These are phyloP conservation scores for Yamadazyma insecticola DNA, from an alignment of 805 yeast genomes.

Conservation along the genomic window DNA sequence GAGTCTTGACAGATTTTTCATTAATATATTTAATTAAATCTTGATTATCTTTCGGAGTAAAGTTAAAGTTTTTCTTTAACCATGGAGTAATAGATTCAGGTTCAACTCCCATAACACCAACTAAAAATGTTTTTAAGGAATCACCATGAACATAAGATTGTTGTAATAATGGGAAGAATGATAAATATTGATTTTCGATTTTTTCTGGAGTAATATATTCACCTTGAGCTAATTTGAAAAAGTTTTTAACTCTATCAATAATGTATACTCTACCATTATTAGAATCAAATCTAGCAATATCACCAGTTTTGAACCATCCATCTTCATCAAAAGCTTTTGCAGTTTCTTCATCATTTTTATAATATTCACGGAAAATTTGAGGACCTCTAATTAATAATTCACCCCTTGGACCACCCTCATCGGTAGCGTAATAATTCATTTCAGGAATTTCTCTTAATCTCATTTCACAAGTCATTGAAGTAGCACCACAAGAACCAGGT, in stretches of 20 bases:
- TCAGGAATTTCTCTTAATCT: conserved; percentile 61
- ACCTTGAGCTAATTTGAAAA: conserved; percentile 56
- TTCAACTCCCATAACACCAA: conserved; percentile 62
- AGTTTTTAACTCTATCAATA: conserved; percentile 74
- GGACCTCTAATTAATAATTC: conserved; percentile 58
- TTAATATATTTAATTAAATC: conserved; percentile 24
- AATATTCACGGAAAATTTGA: conserved; percentile 50
- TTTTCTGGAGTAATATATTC: conserved; percentile 72
- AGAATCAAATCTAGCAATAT: conserved; percentile 28
- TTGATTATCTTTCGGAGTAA: conserved; percentile 14
- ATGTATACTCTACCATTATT: conserved; percentile 48
- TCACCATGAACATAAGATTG: conserved; percentile 66
- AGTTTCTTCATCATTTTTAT: conserved; percentile 47
- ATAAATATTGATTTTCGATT: conserved; percentile 59
- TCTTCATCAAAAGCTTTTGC: conserved; percentile 38
- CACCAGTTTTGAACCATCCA: conserved; percentile 61
- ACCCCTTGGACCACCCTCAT: conserved; percentile 37
- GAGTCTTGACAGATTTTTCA: conserved; percentile 29
- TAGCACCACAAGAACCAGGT: conserved; percentile 37
- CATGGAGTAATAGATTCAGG: conserved; percentile 25
- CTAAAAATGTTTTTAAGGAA: conserved; percentile 49
- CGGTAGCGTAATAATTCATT: conserved; percentile 42
- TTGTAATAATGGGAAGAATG: conserved; percentile 43
- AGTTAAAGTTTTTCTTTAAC: conserved; percentile 14
- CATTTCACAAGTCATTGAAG: conserved; percentile 49